Percentiles rank a stretch among this genome's conserved stretches.
phyloP scores from a whole-genome alignment of 192 early-diverging fungal species.

The Borealophlyctis nickersoniae region DNA sequence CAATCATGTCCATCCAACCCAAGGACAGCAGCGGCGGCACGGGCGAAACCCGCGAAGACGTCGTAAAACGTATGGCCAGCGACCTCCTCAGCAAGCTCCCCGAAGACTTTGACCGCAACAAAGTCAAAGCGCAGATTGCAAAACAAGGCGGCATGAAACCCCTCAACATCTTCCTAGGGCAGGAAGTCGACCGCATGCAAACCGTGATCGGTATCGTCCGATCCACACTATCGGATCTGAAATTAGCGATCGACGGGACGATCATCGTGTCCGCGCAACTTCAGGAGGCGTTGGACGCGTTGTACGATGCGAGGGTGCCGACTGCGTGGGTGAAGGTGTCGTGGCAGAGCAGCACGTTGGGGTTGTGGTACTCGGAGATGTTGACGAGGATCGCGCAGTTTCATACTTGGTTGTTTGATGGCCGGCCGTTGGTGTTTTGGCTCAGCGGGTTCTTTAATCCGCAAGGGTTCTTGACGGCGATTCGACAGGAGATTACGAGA shows the following conservation, averaged over 20 bases:
- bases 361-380: constrained; percentile 61
- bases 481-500: constrained; percentile 63
- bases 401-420: constrained; percentile 61
- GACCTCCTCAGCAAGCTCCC: constrained; percentile 58
- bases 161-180: constrained; percentile 62
- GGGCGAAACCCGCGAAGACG: constrained; percentile 64
- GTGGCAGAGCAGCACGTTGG: constrained; percentile 55
- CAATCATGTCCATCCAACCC: constrained; percentile 66
- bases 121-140: constrained; percentile 41
- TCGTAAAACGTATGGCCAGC: constrained; percentile 59
- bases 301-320: constrained; percentile 62
- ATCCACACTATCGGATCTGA: constrained; percentile 53
- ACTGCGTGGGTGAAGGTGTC: constrained; percentile 56
- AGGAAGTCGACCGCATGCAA: constrained; percentile 67
- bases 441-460: constrained; percentile 65
- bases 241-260: constrained; percentile 65
- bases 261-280: constrained; percentile 56
- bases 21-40: constrained; percentile 56
- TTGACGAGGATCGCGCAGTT: constrained; percentile 51
- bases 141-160: constrained; percentile 59
- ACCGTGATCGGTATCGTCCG: constrained; percentile 52
- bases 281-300: constrained; percentile 61
- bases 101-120: constrained; percentile 61
- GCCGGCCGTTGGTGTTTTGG: constrained; percentile 64
- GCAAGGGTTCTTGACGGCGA: constrained; percentile 67